Percentiles rank a stretch among this genome's conserved stretches.
phyloP scores from a whole-genome alignment of 208 protist genomes.

The Crithidia bombi region DNA sequence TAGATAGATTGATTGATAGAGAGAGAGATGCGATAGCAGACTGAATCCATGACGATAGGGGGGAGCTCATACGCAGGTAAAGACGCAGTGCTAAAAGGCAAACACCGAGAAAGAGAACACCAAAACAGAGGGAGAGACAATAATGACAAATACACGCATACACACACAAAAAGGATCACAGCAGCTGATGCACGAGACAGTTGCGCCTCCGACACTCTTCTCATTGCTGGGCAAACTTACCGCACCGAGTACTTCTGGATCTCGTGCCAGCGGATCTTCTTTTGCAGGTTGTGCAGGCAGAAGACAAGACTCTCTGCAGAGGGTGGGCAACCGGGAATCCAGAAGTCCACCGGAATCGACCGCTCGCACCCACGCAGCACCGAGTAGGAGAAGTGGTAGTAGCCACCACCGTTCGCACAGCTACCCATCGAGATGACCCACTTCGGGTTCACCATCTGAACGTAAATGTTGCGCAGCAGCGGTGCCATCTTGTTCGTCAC shows the following conservation, averaged over 20 bases:
- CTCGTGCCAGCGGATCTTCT: constrained; percentile 94
- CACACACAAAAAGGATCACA: neutral
- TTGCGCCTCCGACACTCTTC: too few relatives aligned
- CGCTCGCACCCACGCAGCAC: constrained; percentile 97
- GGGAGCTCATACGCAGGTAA: too few relatives aligned
- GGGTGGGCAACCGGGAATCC: constrained; percentile 98
- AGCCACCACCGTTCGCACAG: constrained; percentile 98
- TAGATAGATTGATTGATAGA: too few relatives aligned
- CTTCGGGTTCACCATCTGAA: constrained; percentile 97
- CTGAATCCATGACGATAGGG: too few relatives aligned
- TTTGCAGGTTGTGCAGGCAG: constrained; percentile 91
- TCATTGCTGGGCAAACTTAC: too few relatives aligned
- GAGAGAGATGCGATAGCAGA: too few relatives aligned
- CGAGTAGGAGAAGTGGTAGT: constrained; percentile 98
- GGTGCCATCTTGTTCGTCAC: constrained; percentile 99
- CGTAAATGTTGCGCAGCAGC: constrained; percentile 97
- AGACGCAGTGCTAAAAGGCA: too few relatives aligned
- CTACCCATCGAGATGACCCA: constrained; percentile 95
- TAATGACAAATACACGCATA: neutral
- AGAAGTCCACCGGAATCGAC: constrained; percentile 98
- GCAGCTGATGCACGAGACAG: too few relatives aligned
- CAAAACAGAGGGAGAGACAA: neutral
- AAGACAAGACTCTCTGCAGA: constrained; percentile 94
- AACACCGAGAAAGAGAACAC: neutral
- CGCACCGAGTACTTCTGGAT: constrained; percentile 92